A percentile compares a stretch with the other conserved stretches of the same genome.
These are phyloP conservation scores for Lepraria neglecta DNA, from an alignment of 495 filamentous ascomycete species.

Conservation along the genomic window DNA sequence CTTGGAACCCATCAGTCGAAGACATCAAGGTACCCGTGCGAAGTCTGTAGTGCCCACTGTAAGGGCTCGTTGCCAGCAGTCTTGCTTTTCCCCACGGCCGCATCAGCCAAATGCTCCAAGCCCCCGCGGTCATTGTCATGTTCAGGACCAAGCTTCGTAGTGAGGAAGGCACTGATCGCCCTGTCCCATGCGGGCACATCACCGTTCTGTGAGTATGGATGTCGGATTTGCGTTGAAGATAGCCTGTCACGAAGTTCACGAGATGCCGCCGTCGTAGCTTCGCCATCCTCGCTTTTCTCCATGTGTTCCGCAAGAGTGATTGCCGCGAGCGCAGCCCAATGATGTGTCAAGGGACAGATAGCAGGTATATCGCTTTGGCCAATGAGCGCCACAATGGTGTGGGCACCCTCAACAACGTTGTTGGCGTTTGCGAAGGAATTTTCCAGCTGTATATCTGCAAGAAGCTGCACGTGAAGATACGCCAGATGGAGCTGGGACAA, in stretches of 20 bases:
- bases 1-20: not conserved
- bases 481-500: slow-evolving; percentile 7
- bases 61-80: not conserved
- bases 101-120: slow-evolving; percentile 20
- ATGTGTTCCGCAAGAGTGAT: slow-evolving; percentile 10
- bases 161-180: slow-evolving; percentile 14
- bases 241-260: not conserved
- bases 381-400: not conserved
- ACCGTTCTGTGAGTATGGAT: not conserved
- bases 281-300: not conserved
- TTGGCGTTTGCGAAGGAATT: not conserved
- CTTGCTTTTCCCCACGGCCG: slow-evolving; percentile 13
- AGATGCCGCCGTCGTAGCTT: slow-evolving; percentile 2
- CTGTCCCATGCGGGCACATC: slow-evolving; percentile 9
- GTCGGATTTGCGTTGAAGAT: not conserved
- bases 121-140: slow-evolving; percentile 9
- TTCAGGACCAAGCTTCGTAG: not conserved
- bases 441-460: slow-evolving; percentile 1
- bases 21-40: not conserved
- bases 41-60: not conserved
- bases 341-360: slow-evolving; percentile 3
- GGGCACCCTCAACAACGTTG: not conserved
- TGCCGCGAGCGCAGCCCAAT: slow-evolving; percentile 7
- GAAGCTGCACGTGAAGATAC: slow-evolving; percentile 11
- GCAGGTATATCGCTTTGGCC: not conserved